Base-by-base conservation (phyloP, 768 basidiomycete species). In the Boletus vinaceobasis region DNA sequence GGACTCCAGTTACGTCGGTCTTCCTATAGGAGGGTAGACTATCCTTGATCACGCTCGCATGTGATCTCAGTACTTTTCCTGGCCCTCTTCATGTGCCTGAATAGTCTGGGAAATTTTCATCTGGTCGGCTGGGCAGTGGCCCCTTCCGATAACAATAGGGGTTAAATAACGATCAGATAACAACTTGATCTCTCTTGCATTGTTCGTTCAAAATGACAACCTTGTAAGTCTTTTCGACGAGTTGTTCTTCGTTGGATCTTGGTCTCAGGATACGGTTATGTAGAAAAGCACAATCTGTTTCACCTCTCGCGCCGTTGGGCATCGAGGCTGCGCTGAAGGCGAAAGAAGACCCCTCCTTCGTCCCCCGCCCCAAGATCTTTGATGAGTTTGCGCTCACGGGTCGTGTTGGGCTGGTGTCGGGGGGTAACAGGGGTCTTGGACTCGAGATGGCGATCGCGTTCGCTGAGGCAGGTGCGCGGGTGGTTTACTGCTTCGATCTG, bases 391-490 rank as follows among this genome's bases (percentile, higher is more conserved):
- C 79, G 1, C 75, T 86, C 36, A 73, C 69, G 13, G 80, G 80
- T 52, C 78, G 82, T 2, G 83, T 86, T 5, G 82, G 75, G 9
- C 74, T 87, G 40, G 82, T 87, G 29, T 82, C 85, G 0, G 86
- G 86, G 6, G 85, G 78, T 0, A 82, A 85, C 56, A 72, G 85
- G 32, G 86, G 90, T 0, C 79, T 92, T 15, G 90, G 90, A 3
- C 81, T 93, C n/a, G 90, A 93, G 73, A 86, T 88, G 85, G 87
- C 87, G 35, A 72, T 90, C 50, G 82, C 84, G 5, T 72, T 91
- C 39, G 79, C 80, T 40, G 90, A 91, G 72, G 85, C 82, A 14
- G 89, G 89, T 33, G 86, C 86, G 7, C 77, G 80, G 8, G 84
- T 76, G 0, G 76, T 88, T 17, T 88, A 89, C 68, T 87, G 86